Base-by-base conservation (phyloP, 495 filamentous ascomycete genomes). In the Tricharina praecox region DNA sequence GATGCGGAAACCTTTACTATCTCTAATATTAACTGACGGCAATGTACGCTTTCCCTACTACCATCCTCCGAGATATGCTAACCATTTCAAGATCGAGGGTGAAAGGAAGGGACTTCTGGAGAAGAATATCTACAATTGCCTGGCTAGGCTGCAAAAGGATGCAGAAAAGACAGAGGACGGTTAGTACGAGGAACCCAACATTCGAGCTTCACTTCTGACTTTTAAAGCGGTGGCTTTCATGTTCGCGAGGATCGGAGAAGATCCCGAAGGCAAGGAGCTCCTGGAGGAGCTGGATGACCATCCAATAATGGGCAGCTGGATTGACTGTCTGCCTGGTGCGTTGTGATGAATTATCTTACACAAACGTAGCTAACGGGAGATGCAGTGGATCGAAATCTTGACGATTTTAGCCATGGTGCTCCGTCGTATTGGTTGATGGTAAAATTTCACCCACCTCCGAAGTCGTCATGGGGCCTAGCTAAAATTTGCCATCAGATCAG, bases 171-270 rank as follows among this genome's bases (percentile, higher is more conserved):
- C 10, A 9, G 9, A 7, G 21, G 28, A 28, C 24, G 24, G 18
- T 34, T 15, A 9, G 20, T 2, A 11, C 23, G 7, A 37, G 0
- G 7, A 15, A 23, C 5, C 24, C 11, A 23, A 5, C 5, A 68
- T 60, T 23, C 67, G 58, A 20, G 72, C 70, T 47, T 72, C 73
- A 15, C 62, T 63, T 3, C 72, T 72, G n/a, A n/a, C n/a, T n/a
- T n/a, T n/a, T n/a, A n/a, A n/a, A 45, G 73, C 71, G 1, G 58
- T 78, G 30, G 63, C 70, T 0, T 82, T 79, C 67, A 74, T 80
- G 49, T 81, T 82, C 60, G 74, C 76, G 13, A 75, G 78, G 55
- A 76, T 82, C 30, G 78, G 78, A 48, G 77, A 76, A 47, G 78
- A 82, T 51, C 59, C 66, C 52, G 67, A 71, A 44, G 78, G 77